phyloP scores from a whole-genome alignment of 495 filamentous ascomycete species.

The Podospora pseudopauciseta region DNA sequence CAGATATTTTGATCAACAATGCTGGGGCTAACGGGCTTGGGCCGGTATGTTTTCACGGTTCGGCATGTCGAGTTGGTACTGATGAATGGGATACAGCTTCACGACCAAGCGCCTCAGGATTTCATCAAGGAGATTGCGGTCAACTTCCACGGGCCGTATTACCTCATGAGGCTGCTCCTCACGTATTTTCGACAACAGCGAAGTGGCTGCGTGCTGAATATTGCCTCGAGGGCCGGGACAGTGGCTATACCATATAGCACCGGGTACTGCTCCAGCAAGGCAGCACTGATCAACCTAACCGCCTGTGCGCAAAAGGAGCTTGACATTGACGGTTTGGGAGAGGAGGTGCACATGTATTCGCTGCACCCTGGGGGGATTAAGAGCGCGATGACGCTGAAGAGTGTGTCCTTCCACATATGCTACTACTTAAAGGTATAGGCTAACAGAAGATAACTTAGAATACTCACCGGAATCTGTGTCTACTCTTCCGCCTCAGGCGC shows the following conservation, averaged over 20 bases:
- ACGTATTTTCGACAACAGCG: slow-evolving; percentile 25
- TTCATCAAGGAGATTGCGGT: slow-evolving; percentile 59
- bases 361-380: slow-evolving; percentile 36
- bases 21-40: slow-evolving; percentile 33
- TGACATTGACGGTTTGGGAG: slow-evolving; percentile 29
- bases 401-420: slow-evolving; percentile 9
- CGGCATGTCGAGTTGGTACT: slow-evolving; percentile 13
- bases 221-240: slow-evolving; percentile 34
- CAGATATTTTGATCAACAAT: slow-evolving; percentile 35
- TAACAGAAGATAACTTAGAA: not conserved
- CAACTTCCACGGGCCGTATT: slow-evolving; percentile 52
- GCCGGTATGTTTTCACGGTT: slow-evolving; percentile 17
- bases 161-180: slow-evolving; percentile 33
- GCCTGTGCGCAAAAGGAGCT: slow-evolving; percentile 32
- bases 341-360: slow-evolving; percentile 31
- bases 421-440: not conserved
- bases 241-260: slow-evolving; percentile 32
- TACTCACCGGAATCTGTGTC: slow-evolving; percentile 26
- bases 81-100: slow-evolving; percentile 14
- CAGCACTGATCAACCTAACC: slow-evolving; percentile 37
- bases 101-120: slow-evolving; percentile 26
- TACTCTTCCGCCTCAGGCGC: slow-evolving; percentile 22
- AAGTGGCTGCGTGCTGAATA: slow-evolving; percentile 34
- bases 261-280: slow-evolving; percentile 36
- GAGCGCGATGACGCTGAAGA: slow-evolving; percentile 32